Evolutionary conservation across 345 rosid species (phyloP), one percentile per base, ranked within the genome.

Genomic region (Mercurialis annua): DNA sequence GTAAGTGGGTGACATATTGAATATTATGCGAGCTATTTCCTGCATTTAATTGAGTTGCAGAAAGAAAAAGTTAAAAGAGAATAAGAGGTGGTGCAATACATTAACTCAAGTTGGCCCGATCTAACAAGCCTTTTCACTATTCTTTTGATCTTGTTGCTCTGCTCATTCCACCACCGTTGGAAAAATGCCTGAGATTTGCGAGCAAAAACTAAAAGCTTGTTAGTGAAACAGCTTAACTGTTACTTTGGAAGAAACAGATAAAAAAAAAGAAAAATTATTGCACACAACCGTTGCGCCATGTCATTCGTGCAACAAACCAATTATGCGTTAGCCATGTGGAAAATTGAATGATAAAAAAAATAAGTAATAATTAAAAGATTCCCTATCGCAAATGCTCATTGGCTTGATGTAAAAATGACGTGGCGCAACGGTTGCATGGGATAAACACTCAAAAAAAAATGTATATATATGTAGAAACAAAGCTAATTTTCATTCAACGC

Each of bases 91-190:
- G 2, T 38, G 1, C 31, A 53, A 26, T 83, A 83, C 86, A 83
- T 83, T 50, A 83, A 52, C 77, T 83, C 86, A 31, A 83, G 84
- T 72, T 80, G 86, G 44, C 84, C 82, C 9, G 82, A 78, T 62
- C 43, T 68, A 59, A 83, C 57, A 30, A 83, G 84, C 72, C 69
- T 50, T 72, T 73, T 80, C 65, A 80, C 82, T 36, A 60, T 60
- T 30, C 43, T 65, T 62, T 78, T 80, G 20, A 80, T 62, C 29
- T 49, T 53, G 29, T 74, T 73, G 60, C 82, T 83, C 72, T 80
- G 86, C 52, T 80, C 81, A 53, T 79, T 78, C 86, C 86, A 83
- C 86, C 86, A 83, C n/a, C 84, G 73, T 71, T 80, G 84, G 51
- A 83, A 83, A 69, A 83, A 83, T n/a, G 86, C 86, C 86, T 83